A percentile compares a stretch with the other conserved stretches of the same genome.
Conservation (phyloP, 2,329 filamentous ascomycete genomes). For the Blastomyces percursus region DNA sequence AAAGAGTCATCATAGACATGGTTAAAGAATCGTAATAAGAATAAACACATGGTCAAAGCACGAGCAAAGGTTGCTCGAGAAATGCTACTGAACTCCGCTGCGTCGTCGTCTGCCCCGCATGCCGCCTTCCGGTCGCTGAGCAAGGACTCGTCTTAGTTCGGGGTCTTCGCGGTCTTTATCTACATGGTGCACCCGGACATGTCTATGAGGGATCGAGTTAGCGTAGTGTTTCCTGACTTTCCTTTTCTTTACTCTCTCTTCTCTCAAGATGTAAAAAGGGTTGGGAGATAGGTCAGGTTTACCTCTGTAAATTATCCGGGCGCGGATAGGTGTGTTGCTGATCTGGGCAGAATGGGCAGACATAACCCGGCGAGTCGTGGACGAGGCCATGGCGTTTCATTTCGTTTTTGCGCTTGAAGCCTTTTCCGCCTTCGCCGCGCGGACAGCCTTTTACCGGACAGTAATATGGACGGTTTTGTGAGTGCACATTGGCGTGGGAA, state of each 20-base stretch:
- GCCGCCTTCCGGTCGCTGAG: constrained; percentile 74
- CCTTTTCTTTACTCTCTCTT: neutral
- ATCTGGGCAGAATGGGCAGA: constrained; percentile 92
- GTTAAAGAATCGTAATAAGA: neutral
- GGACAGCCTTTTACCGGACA: constrained; percentile 49
- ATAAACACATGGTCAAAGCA: neutral
- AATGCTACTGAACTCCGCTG: constrained; percentile 17
- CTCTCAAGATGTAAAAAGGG: neutral
- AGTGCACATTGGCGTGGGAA: constrained; percentile 51
- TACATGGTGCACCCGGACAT: constrained; percentile 82
- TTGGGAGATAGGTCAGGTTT: constrained; percentile 15
- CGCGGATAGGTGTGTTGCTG: constrained; percentile 88
- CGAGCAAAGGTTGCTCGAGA: neutral
- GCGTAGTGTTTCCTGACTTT: neutral
- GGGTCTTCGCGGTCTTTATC: constrained; percentile 87
- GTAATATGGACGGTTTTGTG: constrained; percentile 51
- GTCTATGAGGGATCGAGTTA: constrained; percentile 42
- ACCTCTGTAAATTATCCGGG: constrained; percentile 93
- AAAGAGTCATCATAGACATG: neutral
- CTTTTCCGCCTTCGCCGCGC: constrained; percentile 51
- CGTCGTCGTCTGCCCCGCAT: constrained; percentile 68
- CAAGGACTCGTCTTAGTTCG: constrained; percentile 66
- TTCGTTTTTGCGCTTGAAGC: constrained; percentile 59
- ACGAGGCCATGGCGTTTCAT: constrained; percentile 74
- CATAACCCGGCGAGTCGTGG: constrained; percentile 86